A percentile compares a stretch with the other conserved stretches of the same genome.
These are phyloP conservation scores for Porcisia hertigi DNA, from an alignment of 208 protist species.

Conservation along the genomic window DNA sequence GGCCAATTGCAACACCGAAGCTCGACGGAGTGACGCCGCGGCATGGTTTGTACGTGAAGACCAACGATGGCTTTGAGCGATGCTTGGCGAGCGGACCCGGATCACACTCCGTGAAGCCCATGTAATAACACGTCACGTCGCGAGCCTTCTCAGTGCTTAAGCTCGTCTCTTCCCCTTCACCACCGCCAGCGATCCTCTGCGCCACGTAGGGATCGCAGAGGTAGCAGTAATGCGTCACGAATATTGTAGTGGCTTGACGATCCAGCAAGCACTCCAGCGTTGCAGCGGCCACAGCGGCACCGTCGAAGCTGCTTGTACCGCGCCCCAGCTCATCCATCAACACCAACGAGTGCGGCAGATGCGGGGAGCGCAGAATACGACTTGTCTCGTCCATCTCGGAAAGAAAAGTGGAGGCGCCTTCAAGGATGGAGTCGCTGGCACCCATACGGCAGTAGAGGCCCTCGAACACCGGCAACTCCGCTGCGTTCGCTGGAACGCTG, in stretches of 20 bases:
- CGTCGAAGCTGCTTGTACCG: slow-evolving; percentile 95
- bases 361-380: slow-evolving; percentile 80
- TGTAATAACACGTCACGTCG: slow-evolving; percentile 82
- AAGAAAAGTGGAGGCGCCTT: slow-evolving; percentile 96
- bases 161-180: neutral
- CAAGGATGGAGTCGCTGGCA: slow-evolving; percentile 89
- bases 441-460: slow-evolving; percentile 95
- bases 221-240: slow-evolving; percentile 96
- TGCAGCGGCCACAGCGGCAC: slow-evolving; percentile 90
- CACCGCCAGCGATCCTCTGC: neutral
- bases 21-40: slow-evolving; percentile 84
- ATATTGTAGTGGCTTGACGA: slow-evolving; percentile 78
- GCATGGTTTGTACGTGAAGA: slow-evolving; percentile 88
- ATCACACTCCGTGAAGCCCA: slow-evolving; percentile 60
- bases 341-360: slow-evolving; percentile 87
- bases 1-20: slow-evolving; percentile 91
- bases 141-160: neutral
- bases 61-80: slow-evolving; percentile 26
- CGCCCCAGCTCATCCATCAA: slow-evolving; percentile 97
- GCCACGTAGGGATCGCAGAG: slow-evolving; percentile 75
- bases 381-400: slow-evolving; percentile 97
- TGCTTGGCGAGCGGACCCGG: neutral
- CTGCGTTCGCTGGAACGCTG: slow-evolving; percentile 91
- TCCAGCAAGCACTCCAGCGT: slow-evolving; percentile 91
- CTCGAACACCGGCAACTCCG: slow-evolving; percentile 84